A percentile compares a stretch with the other conserved stretches of the same genome.
These are phyloP conservation scores for Lyophyllum atratum DNA, from an alignment of 768 basidiomycete genomes.

Conservation along the genomic window DNA sequence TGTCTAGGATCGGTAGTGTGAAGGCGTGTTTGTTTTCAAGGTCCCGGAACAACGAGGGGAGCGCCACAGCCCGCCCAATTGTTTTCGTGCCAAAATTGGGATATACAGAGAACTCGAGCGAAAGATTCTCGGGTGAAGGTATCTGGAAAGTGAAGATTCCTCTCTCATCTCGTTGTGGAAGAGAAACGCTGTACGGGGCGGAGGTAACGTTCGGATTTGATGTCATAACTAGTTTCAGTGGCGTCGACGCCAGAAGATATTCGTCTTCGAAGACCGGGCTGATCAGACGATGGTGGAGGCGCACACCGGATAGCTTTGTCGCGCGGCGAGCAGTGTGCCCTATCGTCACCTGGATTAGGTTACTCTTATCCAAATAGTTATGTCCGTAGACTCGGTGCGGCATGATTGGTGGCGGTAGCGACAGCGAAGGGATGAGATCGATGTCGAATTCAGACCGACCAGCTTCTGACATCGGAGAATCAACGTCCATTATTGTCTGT, in stretches of 20 bases:
- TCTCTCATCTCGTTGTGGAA: constrained; percentile 73
- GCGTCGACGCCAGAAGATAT: constrained; percentile 71
- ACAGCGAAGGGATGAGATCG: constrained; percentile 92
- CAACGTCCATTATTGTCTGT: constrained; percentile 24
- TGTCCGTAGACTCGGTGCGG: constrained; percentile 97
- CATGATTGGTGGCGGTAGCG: constrained; percentile 96
- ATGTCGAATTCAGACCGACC: constrained; percentile 64
- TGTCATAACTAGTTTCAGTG: constrained; percentile 95
- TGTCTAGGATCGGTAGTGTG: constrained; percentile 84
- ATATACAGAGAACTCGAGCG: constrained; percentile 91
- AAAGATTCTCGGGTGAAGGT: constrained; percentile 67
- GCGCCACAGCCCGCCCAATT: constrained; percentile 88
- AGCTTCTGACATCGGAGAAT: constrained; percentile 42
- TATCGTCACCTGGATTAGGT: constrained; percentile 84
- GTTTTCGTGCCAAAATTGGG: constrained; percentile 98
- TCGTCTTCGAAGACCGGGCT: constrained; percentile 68
- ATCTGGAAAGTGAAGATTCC: constrained; percentile 89
- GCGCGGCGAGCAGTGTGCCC: constrained; percentile 57
- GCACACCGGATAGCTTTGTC: constrained; percentile 48
- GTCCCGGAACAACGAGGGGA: constrained; percentile 70
- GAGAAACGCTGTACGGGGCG: constrained; percentile 86
- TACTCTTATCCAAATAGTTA: constrained; percentile 87
- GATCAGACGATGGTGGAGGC: constrained; percentile 73
- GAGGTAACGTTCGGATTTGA: constrained; percentile 81
- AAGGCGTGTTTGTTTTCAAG: constrained; percentile 56